Conservation (phyloP, 495 filamentous ascomycete genomes). For the Lasiosphaeria ovina region DNA sequence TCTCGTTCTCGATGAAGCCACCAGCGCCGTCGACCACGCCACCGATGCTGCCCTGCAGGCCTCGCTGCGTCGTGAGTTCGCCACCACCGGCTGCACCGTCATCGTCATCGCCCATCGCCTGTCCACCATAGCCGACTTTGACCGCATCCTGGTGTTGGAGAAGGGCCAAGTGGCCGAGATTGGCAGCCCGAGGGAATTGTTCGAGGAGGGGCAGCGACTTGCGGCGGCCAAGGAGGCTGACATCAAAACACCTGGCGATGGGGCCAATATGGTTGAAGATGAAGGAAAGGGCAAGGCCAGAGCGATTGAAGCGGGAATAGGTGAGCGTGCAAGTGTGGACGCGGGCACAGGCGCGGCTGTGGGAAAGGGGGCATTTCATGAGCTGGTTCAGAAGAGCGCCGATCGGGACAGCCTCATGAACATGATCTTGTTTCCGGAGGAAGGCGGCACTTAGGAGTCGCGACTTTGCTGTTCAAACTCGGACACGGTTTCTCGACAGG, state of each 20-base stretch:
- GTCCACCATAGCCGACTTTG: conserved; percentile 67
- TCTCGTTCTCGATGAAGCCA: conserved; percentile 83
- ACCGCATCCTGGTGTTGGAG: conserved; percentile 67
- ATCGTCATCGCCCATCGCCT: conserved; percentile 76
- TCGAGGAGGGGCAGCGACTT: conserved; percentile 12
- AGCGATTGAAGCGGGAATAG: not conserved
- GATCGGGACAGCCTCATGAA: conserved; percentile 27
- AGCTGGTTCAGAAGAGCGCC: conserved; percentile 28
- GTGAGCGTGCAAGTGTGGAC: not conserved
- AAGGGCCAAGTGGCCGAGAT: conserved; percentile 59
- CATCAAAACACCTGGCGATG: too few species aligned
- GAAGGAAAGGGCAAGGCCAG: too few species aligned
- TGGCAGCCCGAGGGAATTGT: conserved; percentile 23
- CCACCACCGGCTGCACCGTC: conserved; percentile 67
- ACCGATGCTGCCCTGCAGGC: conserved; percentile 70
- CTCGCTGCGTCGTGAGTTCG: conserved; percentile 67
- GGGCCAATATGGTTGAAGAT: too few species aligned
- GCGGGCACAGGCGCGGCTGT: conserved; percentile 2
- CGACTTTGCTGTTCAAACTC: too few species aligned
- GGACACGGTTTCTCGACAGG: too few species aligned
- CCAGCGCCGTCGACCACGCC: conserved; percentile 71
- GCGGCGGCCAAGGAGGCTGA: too few species aligned
- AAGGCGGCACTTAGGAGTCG: not conserved
- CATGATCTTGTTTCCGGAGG: conserved; percentile 21
- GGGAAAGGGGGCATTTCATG: conserved; percentile 28